A percentile compares a stretch with the other conserved stretches of the same genome.
Conservation (phyloP, 805 yeast genomes). For the Blastobotrys attinorum region DNA sequence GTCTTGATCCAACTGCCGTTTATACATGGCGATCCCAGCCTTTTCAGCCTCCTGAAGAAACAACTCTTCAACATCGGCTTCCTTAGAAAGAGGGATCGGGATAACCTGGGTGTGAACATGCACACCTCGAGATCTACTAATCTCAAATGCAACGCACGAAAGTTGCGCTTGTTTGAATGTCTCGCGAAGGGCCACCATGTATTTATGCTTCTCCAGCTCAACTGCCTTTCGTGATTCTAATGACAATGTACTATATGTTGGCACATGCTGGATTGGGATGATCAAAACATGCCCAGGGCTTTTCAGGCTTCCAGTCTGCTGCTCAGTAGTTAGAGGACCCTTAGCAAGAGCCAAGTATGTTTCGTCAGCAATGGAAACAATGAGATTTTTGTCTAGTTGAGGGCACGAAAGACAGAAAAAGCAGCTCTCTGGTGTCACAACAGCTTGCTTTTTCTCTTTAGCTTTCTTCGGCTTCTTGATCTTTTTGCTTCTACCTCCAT, state of each 20-base stretch:
- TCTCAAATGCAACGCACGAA: conserved; percentile 59
- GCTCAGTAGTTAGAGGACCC: conserved; percentile 61
- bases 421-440: conserved; percentile 57
- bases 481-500: not conserved
- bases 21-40: conserved; percentile 1
- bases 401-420: conserved; percentile 83
- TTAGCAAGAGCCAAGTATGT: conserved; percentile 72
- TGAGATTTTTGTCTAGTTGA: conserved; percentile 68
- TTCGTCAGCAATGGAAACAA: conserved; percentile 61
- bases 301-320: conserved; percentile 34
- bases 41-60: conserved; percentile 14
- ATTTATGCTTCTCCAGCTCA: conserved; percentile 38
- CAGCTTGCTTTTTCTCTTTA: conserved; percentile 3
- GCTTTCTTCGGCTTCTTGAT: not conserved
- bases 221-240: conserved; percentile 27
- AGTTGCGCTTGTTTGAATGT: conserved; percentile 40
- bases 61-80: conserved; percentile 36
- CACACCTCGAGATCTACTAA: conserved; percentile 53
- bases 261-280: conserved; percentile 68
- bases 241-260: conserved; percentile 34
- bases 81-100: conserved; percentile 48
- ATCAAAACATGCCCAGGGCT: conserved; percentile 79
- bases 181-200: conserved; percentile 40
- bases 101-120: conserved; percentile 74
- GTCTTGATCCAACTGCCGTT: conserved; percentile 8